These are phyloP conservation scores for Saccharomycopsis vini DNA, from an alignment of 805 yeast species.

Conservation along the genomic window DNA sequence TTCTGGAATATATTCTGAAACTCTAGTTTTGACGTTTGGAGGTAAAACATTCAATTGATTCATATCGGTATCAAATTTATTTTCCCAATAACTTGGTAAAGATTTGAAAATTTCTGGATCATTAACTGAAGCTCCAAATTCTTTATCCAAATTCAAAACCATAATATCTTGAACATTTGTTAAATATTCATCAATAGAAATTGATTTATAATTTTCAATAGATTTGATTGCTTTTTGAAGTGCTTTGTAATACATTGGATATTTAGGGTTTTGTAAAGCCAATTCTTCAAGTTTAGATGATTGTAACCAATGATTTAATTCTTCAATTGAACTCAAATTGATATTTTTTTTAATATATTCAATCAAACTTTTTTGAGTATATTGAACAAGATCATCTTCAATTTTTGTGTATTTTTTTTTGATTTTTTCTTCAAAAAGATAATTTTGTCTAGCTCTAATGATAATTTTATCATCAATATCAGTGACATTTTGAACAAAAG, in stretches of 20 bases:
- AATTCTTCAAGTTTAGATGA: conserved; percentile 41
- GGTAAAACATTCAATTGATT: conserved; percentile 71
- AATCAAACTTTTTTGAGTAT: conserved; percentile 4
- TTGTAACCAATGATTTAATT: conserved; percentile 44
- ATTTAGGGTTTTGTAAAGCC: conserved; percentile 62
- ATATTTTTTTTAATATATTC: conserved; percentile 38
- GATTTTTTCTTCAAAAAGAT: conserved; percentile 56
- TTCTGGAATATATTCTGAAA: conserved; percentile 91
- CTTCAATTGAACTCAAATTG: conserved; percentile 29
- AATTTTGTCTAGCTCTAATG: conserved; percentile 84
- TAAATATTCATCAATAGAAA: conserved; percentile 33
- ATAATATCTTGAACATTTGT: conserved; percentile 60
- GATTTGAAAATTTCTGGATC: conserved; percentile 79
- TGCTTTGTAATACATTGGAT: conserved; percentile 75
- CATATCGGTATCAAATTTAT: conserved; percentile 81
- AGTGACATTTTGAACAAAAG: conserved; percentile 94
- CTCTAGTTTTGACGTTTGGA: conserved; percentile 83
- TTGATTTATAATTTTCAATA: conserved; percentile 25
- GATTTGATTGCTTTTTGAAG: conserved; percentile 43
- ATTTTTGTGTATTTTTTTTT: conserved; percentile 25
- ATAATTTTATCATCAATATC: conserved; percentile 97
- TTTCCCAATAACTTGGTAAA: conserved; percentile 86
- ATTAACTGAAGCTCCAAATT: conserved; percentile 65
- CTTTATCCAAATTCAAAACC: conserved; percentile 61
- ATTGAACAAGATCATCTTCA: conserved; percentile 20